Evolutionary conservation across 495 filamentous ascomycete species (phyloP), one percentile per base, ranked within the genome.

Genomic region (Aspergillus sparsus): DNA sequence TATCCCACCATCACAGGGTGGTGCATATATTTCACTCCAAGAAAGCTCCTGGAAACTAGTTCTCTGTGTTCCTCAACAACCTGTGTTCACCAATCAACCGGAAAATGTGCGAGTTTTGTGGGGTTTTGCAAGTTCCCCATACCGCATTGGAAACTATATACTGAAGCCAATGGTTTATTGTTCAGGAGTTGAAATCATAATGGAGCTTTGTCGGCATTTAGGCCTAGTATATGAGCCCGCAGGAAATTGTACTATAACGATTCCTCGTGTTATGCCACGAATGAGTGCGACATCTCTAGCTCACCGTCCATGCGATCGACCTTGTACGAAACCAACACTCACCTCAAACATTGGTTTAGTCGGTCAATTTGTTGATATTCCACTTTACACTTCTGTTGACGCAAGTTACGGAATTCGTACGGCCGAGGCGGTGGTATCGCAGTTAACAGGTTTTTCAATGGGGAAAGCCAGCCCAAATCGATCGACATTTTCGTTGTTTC

Each of bases 91-190:
- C 11, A 61, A 71, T 7, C 73, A 76, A 51, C 62, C 71, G 4
- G 10, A 34, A 18, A 53, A 68, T 39, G 52, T 65, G 3, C 64
- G 63, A 35, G 64, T 74, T 16, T 51, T 76, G 37, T 76, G 72
- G 76, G 76, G 73, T 27, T 76, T 71, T 42, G 72, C 65, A 1
- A 64, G 73, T 3, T 70, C 69, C 18, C 71, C 70, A 0, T 31
- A 41, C 12, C 21, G 49, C 15, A 15, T 42, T 18, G 75, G 74
- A 8, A 66, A 74, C 15, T 74, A 66, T 46, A 66, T 78, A n/a
- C 59, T 69, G 39, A 74, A 76, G 54, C 56, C 67, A 8, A 79
- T 79, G 76, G 8, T 51, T 1, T 27, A 58, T 35, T 77, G 76
- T 44, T 65, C 71, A 8, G 76, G 74, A 3, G 50, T 58, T 11